phyloP scores from a whole-genome alignment of 352 stramenopile species.

The Phytophthora podocarpi region DNA sequence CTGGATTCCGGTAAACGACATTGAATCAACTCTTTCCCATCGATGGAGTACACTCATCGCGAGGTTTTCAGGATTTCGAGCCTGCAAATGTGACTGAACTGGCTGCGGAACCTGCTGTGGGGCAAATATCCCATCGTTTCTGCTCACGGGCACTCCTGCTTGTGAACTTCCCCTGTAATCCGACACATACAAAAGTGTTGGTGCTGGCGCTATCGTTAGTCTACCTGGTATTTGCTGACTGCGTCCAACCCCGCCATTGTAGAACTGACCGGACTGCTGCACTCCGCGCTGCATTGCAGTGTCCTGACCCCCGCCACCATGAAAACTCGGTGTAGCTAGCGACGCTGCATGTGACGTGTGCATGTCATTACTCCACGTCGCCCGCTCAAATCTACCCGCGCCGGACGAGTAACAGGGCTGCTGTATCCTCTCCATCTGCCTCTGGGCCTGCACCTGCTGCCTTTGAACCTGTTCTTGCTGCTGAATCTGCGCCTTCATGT shows the following conservation, averaged over 20 bases:
- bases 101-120: slow-evolving; percentile 6
- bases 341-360: background rate
- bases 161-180: slow-evolving; percentile 1
- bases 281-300: background rate
- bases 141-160: background rate
- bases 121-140: slow-evolving; percentile 15
- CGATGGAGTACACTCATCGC: background rate
- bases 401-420: slow-evolving; percentile 7
- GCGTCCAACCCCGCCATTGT: background rate
- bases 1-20: slow-evolving; percentile 3
- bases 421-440: slow-evolving; percentile 18
- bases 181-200: background rate
- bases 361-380: slow-evolving; percentile 3
- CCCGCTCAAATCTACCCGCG: background rate
- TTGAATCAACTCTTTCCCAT: slow-evolving; percentile 9
- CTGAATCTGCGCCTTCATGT: slow-evolving; percentile 16
- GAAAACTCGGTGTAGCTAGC: background rate
- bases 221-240: slow-evolving; percentile 1
- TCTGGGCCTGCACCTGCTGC: slow-evolving; percentile 10
- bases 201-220: background rate
- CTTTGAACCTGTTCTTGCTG: slow-evolving; percentile 21
- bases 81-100: slow-evolving; percentile 20
- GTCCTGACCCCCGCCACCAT: background rate
- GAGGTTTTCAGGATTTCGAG: slow-evolving; percentile 2
- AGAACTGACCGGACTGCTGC: background rate